These are phyloP conservation scores for Limonium bicolor DNA, from an alignment of 148 eudicot genomes.

Conservation along the genomic window DNA sequence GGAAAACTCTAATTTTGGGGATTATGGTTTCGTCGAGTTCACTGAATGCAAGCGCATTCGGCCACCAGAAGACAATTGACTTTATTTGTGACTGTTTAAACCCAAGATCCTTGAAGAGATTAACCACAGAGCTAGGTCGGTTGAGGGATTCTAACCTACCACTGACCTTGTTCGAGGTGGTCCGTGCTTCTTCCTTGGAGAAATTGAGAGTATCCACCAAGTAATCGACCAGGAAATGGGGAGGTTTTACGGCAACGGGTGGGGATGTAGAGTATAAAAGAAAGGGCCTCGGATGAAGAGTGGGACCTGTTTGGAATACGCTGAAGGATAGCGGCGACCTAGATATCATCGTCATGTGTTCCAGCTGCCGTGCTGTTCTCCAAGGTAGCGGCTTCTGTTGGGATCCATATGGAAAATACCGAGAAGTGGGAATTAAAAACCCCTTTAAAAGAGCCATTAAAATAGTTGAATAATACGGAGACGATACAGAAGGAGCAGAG, in stretches of 20 bases:
- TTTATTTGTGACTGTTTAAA: slow-evolving; percentile 6
- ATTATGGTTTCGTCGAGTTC: slow-evolving; percentile 12
- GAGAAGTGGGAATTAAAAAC: too few species aligned
- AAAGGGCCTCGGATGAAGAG: not conserved
- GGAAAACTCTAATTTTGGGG: slow-evolving; percentile 12
- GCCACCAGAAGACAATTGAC: not conserved
- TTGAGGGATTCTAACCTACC: slow-evolving; percentile 5
- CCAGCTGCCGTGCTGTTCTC: too few species aligned
- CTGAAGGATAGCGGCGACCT: too few species aligned
- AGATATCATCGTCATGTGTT: too few species aligned
- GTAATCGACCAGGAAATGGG: not conserved
- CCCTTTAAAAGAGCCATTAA: too few species aligned
- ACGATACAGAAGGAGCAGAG: too few species aligned
- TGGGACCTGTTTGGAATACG: too few species aligned
- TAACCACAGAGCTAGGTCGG: slow-evolving; percentile 3
- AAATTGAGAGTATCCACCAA: not conserved
- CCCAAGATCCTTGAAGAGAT: slow-evolving; percentile 3
- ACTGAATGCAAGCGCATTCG: not conserved
- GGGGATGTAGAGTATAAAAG: not conserved
- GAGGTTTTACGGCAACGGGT: not conserved
- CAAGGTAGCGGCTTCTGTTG: too few species aligned
- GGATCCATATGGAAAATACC: too few species aligned
- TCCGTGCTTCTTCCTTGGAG: not conserved
- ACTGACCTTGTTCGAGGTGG: slow-evolving; percentile 2
- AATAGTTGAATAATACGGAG: too few species aligned